A percentile compares a stretch with the other conserved stretches of the same genome.
These are phyloP conservation scores for Scleroderma bovista DNA, from an alignment of 768 basidiomycete genomes.

Conservation along the genomic window DNA sequence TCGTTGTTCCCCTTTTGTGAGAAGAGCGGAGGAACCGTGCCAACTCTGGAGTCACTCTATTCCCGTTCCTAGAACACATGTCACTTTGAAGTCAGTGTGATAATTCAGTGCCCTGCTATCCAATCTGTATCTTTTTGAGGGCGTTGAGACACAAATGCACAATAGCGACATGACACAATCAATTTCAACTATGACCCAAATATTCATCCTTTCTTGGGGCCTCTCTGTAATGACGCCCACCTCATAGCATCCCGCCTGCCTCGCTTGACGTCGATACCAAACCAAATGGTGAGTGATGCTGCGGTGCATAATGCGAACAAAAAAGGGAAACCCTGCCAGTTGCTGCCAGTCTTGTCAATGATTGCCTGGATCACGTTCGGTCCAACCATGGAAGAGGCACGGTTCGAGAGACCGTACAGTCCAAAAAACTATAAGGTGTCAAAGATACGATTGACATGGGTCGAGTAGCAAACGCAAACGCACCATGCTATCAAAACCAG, in stretches of 20 bases:
- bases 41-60: no score
- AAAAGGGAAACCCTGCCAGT: conserved; percentile 84
- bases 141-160: no score
- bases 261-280: conserved; percentile 58
- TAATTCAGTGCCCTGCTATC: no score
- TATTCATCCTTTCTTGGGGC: no score
- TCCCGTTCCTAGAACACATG: no score
- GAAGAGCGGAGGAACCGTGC: no score
- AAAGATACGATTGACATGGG: background rate
- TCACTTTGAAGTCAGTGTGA: no score
- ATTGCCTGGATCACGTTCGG: conserved; percentile 83
- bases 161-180: no score
- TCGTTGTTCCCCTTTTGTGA: no score
- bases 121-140: no score
- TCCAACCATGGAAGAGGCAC: conserved; percentile 82
- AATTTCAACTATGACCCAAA: no score
- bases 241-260: conserved; percentile 55
- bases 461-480: background rate
- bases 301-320: conserved; percentile 63
- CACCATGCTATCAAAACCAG: conserved; percentile 82
- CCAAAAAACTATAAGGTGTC: conserved; percentile 65
- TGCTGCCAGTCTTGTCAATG: conserved; percentile 63
- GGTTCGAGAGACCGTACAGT: conserved; percentile 77
- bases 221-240: conserved; percentile 38
- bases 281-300: conserved; percentile 75